Evolutionary conservation across 352 stramenopile species (phyloP).

Genomic region (Globisporangium takayamanum): DNA sequence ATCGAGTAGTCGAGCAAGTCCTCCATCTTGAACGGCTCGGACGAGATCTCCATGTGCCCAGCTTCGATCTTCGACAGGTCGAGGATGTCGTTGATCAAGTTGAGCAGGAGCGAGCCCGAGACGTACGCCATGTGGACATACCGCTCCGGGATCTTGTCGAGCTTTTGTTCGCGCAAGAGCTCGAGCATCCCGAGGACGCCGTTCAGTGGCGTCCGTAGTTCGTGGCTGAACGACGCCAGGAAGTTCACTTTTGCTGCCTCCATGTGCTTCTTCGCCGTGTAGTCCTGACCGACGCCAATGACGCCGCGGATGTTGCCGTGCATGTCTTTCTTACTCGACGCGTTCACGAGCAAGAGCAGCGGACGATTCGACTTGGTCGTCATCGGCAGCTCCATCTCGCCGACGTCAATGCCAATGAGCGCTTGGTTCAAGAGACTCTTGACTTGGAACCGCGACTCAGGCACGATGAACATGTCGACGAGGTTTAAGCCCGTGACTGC

Average conservation of each 20-base stretch:
- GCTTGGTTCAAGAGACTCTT: conserved; percentile 54
- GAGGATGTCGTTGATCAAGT: conserved; percentile 83
- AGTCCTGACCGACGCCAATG: conserved; percentile 85
- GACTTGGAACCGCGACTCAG: conserved; percentile 43
- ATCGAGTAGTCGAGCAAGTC: conserved; percentile 68
- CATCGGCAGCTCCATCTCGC: conserved; percentile 68
- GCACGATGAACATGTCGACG: conserved; percentile 58
- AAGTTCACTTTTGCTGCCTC: conserved; percentile 63
- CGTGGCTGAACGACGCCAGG: conserved; percentile 61
- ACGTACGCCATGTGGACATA: conserved; percentile 73
- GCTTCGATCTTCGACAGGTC: conserved; percentile 90
- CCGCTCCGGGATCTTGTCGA: conserved; percentile 42
- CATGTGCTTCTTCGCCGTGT: conserved; percentile 78
- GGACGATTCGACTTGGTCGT: conserved; percentile 34
- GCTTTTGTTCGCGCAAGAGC: conserved; percentile 47
- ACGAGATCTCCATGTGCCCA: conserved; percentile 75
- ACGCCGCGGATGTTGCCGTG: conserved; percentile 85
- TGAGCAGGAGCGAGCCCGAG: conserved; percentile 56
- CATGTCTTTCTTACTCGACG: conserved; percentile 76
- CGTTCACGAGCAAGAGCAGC: conserved; percentile 55
- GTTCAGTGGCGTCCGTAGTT: conserved; percentile 64
- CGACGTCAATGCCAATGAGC: conserved; percentile 61
- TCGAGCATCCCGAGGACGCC: conserved; percentile 76
- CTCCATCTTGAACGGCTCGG: conserved; percentile 71
- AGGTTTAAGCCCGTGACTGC: conserved; percentile 44